These are phyloP conservation scores for Tolypocladium nubicola DNA, from an alignment of 2,329 filamentous ascomycete genomes.

Conservation along the genomic window DNA sequence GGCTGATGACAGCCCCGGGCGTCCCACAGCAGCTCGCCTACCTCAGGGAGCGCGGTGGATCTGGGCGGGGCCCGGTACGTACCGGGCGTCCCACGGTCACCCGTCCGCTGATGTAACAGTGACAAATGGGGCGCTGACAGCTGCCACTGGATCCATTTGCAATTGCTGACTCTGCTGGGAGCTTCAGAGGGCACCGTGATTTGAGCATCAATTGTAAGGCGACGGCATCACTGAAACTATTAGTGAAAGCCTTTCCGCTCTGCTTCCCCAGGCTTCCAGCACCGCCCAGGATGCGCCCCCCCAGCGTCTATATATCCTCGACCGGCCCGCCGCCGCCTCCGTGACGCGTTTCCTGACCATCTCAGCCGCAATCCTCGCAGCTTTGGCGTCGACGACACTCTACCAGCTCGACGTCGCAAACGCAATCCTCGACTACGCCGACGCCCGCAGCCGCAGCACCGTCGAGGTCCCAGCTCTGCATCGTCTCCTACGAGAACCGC, in stretches of 20 bases:
- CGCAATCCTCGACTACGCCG: not conserved
- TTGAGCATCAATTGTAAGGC: not conserved
- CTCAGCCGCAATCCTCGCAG: slow-evolving; percentile 15
- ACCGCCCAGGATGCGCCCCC: not conserved
- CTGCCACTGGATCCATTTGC: not conserved
- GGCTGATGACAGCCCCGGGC: not conserved
- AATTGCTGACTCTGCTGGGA: not conserved
- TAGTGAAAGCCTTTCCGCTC: not conserved
- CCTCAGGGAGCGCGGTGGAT: too few relatives aligned
- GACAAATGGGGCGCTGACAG: not conserved
- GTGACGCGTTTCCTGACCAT: slow-evolving; percentile 21
- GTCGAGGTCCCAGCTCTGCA: not conserved
- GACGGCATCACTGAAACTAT: not conserved
- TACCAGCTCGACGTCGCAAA: slow-evolving; percentile 3
- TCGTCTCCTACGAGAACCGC: not conserved
- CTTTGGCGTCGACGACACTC: slow-evolving; percentile 15
- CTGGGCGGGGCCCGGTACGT: not conserved
- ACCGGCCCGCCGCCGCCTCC: not conserved
- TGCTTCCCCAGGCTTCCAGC: not conserved
- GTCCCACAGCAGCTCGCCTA: not conserved
- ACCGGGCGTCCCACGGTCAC: not conserved
- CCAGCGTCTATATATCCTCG: slow-evolving; percentile 1
- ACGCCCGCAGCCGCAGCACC: not conserved
- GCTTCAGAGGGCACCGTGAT: not conserved
- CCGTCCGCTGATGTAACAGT: slow-evolving; percentile 1